Evolutionary conservation across 1,284 basidiomycete genomes (phyloP).

Genomic region (Bjerkandera adusta): DNA sequence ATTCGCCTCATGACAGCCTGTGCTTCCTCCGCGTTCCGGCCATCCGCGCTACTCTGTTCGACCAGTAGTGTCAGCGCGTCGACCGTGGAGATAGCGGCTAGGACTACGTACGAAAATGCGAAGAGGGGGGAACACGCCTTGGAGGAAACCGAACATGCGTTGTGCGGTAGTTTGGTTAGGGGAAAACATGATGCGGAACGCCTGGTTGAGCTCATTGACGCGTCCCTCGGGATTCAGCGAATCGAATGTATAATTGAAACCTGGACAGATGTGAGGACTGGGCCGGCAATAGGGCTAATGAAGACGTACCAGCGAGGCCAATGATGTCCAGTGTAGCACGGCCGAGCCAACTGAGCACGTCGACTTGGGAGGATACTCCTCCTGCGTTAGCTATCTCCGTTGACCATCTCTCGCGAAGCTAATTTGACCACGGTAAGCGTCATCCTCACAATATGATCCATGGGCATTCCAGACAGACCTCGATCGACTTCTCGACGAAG

Average conservation of each 20-base stretch:
- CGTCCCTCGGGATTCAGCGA: conserved; percentile 36
- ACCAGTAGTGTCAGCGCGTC: neutral
- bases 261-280: neutral
- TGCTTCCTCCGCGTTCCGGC: conserved; percentile 20
- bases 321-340: conserved; percentile 50
- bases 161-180: conserved; percentile 20
- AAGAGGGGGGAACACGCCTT: conserved; percentile 38
- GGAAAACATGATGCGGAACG: conserved; percentile 48
- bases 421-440: neutral
- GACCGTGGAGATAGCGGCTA: neutral
- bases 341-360: conserved; percentile 40
- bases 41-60: conserved; percentile 30
- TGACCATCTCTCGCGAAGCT: conserved; percentile 31
- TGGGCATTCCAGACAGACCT: conserved; percentile 18
- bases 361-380: conserved; percentile 25
- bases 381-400: conserved; percentile 10
- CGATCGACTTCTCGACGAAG: conserved; percentile 32
- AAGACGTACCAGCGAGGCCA: conserved; percentile 41
- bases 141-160: conserved; percentile 32
- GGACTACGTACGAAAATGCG: conserved; percentile 37
- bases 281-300: too few relatives aligned
- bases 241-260: conserved; percentile 39
- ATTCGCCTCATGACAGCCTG: conserved; percentile 32
- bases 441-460: neutral
- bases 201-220: conserved; percentile 46